Evolutionary conservation across 768 basidiomycete genomes (phyloP), one percentile per base, ranked within the genome.

Genomic region (Pseudohyphozyma bogoriensis): DNA sequence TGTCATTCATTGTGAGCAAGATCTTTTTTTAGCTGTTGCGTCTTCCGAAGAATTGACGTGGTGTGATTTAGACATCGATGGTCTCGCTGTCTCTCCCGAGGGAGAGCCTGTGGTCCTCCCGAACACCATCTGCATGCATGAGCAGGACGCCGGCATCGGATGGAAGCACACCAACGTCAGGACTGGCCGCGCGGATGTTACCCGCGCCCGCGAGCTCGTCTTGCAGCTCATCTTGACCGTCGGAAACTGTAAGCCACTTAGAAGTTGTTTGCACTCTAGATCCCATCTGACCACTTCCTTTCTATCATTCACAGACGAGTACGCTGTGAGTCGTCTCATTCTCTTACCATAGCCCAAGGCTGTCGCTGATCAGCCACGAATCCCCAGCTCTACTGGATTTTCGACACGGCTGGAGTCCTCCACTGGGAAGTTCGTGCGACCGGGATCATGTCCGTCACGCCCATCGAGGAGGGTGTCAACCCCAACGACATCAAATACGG

Each of bases 131-230:
- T 73, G 72, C 58, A 52, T 71, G 15, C 72, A 73, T 56, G 72
- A 58, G 51, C 47, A 50, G 54, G 73, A 74, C 56, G 71, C 65
- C 26, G 73, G 73, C 1, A 62, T 74, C 45, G 55, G 60, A 5
- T 70, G 68, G 62, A 74, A 73, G 59, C 72, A 70, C 68, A 73
- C 70, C 58, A 70, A 74, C 63, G 68, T 64, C 63, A 60, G 72
- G 36, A 70, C 70, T 13, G 68, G 66, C 31, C 50, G 44, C 1
- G 66, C 71, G 2, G 55, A 66, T 20, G 69, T 72, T 26, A 62
- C 65, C 20, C 64, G 73, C 22, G 50, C 54, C 44, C 63, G 73
- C 49, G 66, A 69, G 33, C 65, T 74, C 22, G 65, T 73, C 47
- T 57, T 74, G 50, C 71, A 71, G 50, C 67, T 62, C 39, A 68